Base-by-base conservation (phyloP, 108 stramenopile genomes). In the Conticribra weissflogii region DNA sequence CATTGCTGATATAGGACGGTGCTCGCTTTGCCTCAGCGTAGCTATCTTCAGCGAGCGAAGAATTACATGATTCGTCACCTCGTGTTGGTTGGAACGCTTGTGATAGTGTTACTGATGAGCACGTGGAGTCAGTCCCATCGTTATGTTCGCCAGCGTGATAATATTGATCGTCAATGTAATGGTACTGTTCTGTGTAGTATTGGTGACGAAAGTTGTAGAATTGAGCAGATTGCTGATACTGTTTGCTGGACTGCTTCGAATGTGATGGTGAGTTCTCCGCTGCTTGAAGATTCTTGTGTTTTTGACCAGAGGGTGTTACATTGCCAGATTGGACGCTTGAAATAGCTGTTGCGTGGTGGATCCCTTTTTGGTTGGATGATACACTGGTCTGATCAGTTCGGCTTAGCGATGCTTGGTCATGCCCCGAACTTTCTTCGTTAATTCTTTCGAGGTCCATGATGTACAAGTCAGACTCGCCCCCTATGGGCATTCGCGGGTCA, bases 41-140 rank as follows among this genome's bases (percentile, higher is more conserved):
- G 21, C 53, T 54, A 53, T 72, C 71, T 5, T 61, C 53, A 50
- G 52, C 58, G 27, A 65, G 25, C 16, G 68, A 77, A 3, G 68
- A 69, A 15, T 50, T 24, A 18, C 29, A 63, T 0, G 76, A 77
- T 33, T 68, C 54, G 3, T 57, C 55, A 31, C 58, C 60, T 3
- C 59, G 18, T 17, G 55, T 50, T n/a, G 5, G 30, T 27, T 66
- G 73, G 28, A 77, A 70, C 25, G 76, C 76, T 63, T 77, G 57
- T n/a, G 76, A 77, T 18, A 77, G 68, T 0, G 76, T 77, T 0
- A 77, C 76, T 19, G 76, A 77, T 14, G 76, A 77, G 31, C 76
- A 77, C 3, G 76, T 69, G n/a, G 76, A 77, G 8, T 77, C 55
- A 12, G 63, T 59, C 25, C 57, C 53, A 47, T 62, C 59, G 22